Evolutionary conservation across 106 monocot species (phyloP).

Genomic region (Allium cepa): DNA sequence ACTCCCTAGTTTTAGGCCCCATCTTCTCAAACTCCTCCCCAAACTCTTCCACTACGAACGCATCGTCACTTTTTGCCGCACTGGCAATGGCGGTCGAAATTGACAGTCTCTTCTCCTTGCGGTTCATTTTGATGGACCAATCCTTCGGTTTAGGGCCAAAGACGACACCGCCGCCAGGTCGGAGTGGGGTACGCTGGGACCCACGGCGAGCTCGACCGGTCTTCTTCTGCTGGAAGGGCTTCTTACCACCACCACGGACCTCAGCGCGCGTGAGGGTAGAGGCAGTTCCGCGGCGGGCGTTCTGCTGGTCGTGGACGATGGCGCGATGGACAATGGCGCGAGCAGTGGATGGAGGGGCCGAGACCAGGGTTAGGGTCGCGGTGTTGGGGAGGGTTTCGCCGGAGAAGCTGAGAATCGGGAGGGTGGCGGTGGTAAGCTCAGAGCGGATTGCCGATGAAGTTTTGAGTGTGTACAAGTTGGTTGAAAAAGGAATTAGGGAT

Average conservation of each 20-base stretch:
- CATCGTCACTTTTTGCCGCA: slow-evolving; percentile 43
- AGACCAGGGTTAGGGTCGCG: slow-evolving; percentile 42
- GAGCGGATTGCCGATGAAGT: slow-evolving; percentile 14
- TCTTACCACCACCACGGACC: slow-evolving; percentile 81
- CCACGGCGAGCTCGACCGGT: slow-evolving; percentile 79
- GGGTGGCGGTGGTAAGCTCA: slow-evolving; percentile 20
- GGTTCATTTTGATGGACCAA: slow-evolving; percentile 97
- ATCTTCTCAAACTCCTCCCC: slow-evolving; percentile 23
- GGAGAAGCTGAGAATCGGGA: slow-evolving; percentile 70
- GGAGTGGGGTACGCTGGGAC: slow-evolving; percentile 84
- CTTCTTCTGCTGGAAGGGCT: slow-evolving; percentile 93
- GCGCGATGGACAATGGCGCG: slow-evolving; percentile 91
- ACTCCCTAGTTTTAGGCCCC: slow-evolving; percentile 69
- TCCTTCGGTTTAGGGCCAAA: slow-evolving; percentile 92
- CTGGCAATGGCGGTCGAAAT: slow-evolving; percentile 87
- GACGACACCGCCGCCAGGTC: slow-evolving; percentile 91
- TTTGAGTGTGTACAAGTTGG: slow-evolving; percentile 6
- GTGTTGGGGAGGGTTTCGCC: slow-evolving; percentile 40
- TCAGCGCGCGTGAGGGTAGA: slow-evolving; percentile 93
- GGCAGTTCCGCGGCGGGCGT: slow-evolving; percentile 84
- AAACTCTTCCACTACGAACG: slow-evolving; percentile 69
- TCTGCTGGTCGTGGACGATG: slow-evolving; percentile 73
- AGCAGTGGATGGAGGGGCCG: slow-evolving; percentile 80
- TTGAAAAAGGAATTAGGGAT: slow-evolving; percentile 11
- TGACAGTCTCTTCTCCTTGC: slow-evolving; percentile 94